phyloP scores from a whole-genome alignment of 225 moss, liverwort and hornwort species.

The Polytrichum formosum region DNA sequence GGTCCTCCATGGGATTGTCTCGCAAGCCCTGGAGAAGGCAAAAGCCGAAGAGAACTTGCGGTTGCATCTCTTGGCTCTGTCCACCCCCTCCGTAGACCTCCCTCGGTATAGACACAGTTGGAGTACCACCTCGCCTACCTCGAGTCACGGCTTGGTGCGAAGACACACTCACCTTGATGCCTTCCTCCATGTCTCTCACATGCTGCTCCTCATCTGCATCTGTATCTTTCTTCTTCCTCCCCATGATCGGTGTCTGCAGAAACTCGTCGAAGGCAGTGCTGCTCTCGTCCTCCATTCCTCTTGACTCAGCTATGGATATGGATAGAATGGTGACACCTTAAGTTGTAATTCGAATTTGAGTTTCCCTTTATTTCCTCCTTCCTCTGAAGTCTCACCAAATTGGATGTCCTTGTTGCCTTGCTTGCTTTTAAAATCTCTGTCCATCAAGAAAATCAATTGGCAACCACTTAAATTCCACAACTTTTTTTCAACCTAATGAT shows the following conservation, averaged over 20 bases:
- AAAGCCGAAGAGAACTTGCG: conserved; percentile 71
- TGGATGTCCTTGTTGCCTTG: too few species aligned
- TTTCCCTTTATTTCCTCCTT: too few species aligned
- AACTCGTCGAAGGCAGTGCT: conserved; percentile 39
- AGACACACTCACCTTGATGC: conserved; percentile 29
- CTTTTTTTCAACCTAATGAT: too few species aligned
- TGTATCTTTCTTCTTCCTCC: conserved; percentile 12
- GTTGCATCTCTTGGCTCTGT: conserved; percentile 57
- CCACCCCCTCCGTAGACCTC: conserved; percentile 49
- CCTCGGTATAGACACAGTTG: conserved; percentile 9
- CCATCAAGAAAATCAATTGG: too few species aligned
- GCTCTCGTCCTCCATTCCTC: conserved; percentile 7
- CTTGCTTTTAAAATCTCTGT: too few species aligned
- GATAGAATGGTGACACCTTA: too few species aligned
- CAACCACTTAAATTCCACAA: too few species aligned
- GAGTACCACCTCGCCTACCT: conserved; percentile 18
- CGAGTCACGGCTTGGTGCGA: conserved; percentile 40
- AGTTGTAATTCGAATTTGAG: too few species aligned
- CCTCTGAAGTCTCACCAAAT: too few species aligned
- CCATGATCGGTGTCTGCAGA: conserved; percentile 51
- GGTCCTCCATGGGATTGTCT: conserved; percentile 71
- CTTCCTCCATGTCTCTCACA: conserved; percentile 28
- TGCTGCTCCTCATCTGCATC: not conserved
- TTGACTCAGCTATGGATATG: not conserved
- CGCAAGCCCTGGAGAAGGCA: conserved; percentile 53